Evolutionary conservation across 345 rosid species (phyloP).

Genomic region (Aquilaria malaccensis): DNA sequence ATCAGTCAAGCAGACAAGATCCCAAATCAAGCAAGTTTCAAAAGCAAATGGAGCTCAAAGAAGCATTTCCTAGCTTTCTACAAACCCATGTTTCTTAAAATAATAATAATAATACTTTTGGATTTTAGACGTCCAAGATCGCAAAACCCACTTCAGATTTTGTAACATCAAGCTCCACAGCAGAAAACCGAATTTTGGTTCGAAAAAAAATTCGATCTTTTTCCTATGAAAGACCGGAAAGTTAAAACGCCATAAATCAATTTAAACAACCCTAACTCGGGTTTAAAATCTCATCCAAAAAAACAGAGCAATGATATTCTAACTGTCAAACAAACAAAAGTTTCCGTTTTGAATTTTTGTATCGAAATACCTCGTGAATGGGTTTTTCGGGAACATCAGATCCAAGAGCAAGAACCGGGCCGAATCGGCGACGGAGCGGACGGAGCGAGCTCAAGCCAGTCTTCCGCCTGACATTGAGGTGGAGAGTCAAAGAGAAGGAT

Average conservation of each 20-base stretch:
- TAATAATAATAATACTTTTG: too few species aligned
- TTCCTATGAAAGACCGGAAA: too few species aligned
- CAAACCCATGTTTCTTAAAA: background rate
- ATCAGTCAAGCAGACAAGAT: too few species aligned
- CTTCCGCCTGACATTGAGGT: slow-evolving; percentile 1
- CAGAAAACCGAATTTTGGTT: too few species aligned
- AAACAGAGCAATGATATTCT: background rate
- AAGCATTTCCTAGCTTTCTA: background rate
- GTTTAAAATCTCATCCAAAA: too few species aligned
- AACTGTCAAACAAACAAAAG: background rate
- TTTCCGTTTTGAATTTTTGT: background rate
- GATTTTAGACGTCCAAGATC: too few species aligned
- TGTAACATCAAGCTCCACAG: too few species aligned
- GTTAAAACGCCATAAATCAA: too few species aligned
- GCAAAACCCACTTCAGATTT: too few species aligned
- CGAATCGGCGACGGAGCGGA: slow-evolving; percentile 32
- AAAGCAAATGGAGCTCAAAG: background rate
- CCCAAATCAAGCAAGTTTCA: background rate
- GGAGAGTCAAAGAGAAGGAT: slow-evolving; percentile 12
- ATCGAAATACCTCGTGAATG: slow-evolving; percentile 32
- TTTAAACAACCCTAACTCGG: too few species aligned
- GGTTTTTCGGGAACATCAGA: slow-evolving; percentile 47
- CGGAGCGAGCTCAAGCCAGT: slow-evolving; percentile 21
- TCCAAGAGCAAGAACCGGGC: slow-evolving; percentile 34
- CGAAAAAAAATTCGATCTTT: too few species aligned